Conservation (phyloP, 352 stramenopile species). For the Saprolegnia parasitica region DNA sequence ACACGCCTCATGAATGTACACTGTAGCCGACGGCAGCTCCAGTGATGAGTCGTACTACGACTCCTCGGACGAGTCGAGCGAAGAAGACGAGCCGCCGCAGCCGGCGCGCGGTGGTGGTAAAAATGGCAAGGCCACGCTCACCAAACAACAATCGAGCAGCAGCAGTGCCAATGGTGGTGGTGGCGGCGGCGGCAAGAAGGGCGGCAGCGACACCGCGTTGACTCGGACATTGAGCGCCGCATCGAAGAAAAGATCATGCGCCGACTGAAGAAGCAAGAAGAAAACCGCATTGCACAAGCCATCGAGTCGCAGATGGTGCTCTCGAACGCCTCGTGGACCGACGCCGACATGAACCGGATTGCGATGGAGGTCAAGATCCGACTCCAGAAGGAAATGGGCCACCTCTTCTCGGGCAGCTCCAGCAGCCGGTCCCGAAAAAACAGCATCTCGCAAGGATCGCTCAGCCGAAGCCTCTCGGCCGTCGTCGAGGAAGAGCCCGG, state of each 20-base stretch:
- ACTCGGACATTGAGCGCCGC: conserved; percentile 72
- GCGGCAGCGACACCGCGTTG: conserved; percentile 40
- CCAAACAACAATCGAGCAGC: conserved; percentile 17
- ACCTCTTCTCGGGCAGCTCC: conserved; percentile 18
- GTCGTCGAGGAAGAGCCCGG: conserved; percentile 17
- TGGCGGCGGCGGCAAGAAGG: conserved; percentile 23
- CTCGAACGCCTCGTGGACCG: conserved; percentile 82
- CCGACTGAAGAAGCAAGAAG: conserved; percentile 83
- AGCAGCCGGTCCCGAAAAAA: conserved; percentile 29
- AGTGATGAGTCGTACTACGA: conserved; percentile 27
- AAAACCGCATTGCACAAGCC: conserved; percentile 72
- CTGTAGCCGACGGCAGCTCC: conserved; percentile 20
- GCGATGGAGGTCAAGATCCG: conserved; percentile 85
- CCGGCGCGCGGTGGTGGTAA: conserved; percentile 9
- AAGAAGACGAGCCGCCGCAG: conserved; percentile 13
- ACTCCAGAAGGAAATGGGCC: conserved; percentile 73
- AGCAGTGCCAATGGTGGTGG: conserved; percentile 23
- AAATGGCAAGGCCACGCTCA: background rate
- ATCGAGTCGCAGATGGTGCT: conserved; percentile 79
- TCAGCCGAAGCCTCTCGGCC: background rate
- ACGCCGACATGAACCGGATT: conserved; percentile 88
- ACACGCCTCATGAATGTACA: background rate
- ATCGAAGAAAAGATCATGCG: conserved; percentile 86
- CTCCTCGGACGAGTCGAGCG: conserved; percentile 10
- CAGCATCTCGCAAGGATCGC: conserved; percentile 15